phyloP scores from a whole-genome alignment of 2,329 filamentous ascomycete species.

The Monilinia polystroma region DNA sequence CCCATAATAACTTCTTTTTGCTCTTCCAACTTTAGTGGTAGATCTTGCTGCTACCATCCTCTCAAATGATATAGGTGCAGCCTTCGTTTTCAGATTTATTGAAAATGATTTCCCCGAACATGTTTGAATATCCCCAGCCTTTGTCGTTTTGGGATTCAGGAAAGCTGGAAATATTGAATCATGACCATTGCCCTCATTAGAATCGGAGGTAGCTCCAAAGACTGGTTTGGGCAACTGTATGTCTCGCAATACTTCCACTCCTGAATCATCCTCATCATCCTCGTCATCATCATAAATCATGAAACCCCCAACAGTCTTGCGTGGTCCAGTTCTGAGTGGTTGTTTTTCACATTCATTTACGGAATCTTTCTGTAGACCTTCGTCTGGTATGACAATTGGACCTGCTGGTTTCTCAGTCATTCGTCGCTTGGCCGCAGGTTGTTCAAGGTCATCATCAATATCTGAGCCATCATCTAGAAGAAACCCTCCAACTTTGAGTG shows the following conservation, averaged over 20 bases:
- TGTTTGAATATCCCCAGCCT: conserved; percentile 34
- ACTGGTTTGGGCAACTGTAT: conserved; percentile 14
- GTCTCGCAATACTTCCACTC: conserved; percentile 12
- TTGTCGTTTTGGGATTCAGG: conserved; percentile 26
- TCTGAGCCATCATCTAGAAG: conserved; percentile 47
- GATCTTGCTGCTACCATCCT: conserved; percentile 67
- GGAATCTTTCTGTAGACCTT: conserved; percentile 4
- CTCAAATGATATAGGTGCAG: conserved; percentile 57
- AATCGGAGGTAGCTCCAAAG: not conserved
- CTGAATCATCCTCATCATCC: conserved; percentile 19
- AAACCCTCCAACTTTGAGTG: conserved; percentile 46
- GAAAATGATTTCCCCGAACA: conserved; percentile 53
- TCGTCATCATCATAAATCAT: conserved; percentile 26
- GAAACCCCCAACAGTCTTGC: conserved; percentile 25
- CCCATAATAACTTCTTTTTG: conserved; percentile 80
- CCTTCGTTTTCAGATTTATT: conserved; percentile 54
- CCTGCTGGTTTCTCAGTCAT: conserved; percentile 42
- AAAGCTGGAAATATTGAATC: conserved; percentile 31
- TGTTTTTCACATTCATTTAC: not conserved
- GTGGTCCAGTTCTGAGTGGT: not conserved
- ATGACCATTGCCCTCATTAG: not conserved
- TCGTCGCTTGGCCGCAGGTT: conserved; percentile 46
- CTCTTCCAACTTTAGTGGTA: conserved; percentile 63
- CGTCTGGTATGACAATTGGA: not conserved
- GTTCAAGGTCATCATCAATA: conserved; percentile 40